A percentile compares a stretch with the other conserved stretches of the same genome.
Evolutionary conservation across 805 yeast genomes (phyloP).

Genomic region (Candida arabinofermentans): DNA sequence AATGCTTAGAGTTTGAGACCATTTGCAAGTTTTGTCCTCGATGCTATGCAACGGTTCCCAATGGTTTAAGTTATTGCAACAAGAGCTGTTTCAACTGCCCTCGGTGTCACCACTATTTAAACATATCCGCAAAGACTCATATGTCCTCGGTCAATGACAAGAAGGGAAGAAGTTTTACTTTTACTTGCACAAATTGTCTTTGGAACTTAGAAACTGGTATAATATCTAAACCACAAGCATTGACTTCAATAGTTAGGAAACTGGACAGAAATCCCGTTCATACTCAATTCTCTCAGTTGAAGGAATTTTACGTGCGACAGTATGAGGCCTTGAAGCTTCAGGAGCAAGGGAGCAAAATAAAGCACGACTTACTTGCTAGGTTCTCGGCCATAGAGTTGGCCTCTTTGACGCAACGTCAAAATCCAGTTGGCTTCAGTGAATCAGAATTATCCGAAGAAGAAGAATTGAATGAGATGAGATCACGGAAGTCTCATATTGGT

Average conservation of each 20-base stretch:
- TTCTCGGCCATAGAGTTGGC: conserved; percentile 23
- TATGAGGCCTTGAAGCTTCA: conserved; percentile 13
- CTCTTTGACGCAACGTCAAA: conserved; percentile 7
- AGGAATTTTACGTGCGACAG: conserved; percentile 14
- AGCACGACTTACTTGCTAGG: conserved; percentile 9
- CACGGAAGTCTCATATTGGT: too few relatives aligned
- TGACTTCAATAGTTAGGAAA: conserved; percentile 26
- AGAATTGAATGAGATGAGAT: background rate
- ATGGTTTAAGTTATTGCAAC: conserved; percentile 18
- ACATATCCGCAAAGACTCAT: conserved; percentile 15
- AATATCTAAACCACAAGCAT: conserved; percentile 39
- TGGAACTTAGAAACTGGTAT: conserved; percentile 35
- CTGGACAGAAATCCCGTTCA: conserved; percentile 10
- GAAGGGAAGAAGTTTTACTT: conserved; percentile 33
- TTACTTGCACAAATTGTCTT: conserved; percentile 35
- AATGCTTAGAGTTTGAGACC: conserved; percentile 23
- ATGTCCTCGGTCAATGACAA: conserved; percentile 7
- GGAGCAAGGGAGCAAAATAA: conserved; percentile 4
- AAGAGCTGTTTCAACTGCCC: conserved; percentile 36
- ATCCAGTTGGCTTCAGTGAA: conserved; percentile 2
- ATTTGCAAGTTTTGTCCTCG: conserved; percentile 26
- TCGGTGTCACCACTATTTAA: conserved; percentile 19
- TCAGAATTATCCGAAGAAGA: background rate
- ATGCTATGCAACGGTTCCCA: conserved; percentile 16
- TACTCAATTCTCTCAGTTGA: conserved; percentile 11